These are phyloP conservation scores for Lepiota brunneoincarnata DNA, from an alignment of 768 basidiomycete species.

Conservation along the genomic window DNA sequence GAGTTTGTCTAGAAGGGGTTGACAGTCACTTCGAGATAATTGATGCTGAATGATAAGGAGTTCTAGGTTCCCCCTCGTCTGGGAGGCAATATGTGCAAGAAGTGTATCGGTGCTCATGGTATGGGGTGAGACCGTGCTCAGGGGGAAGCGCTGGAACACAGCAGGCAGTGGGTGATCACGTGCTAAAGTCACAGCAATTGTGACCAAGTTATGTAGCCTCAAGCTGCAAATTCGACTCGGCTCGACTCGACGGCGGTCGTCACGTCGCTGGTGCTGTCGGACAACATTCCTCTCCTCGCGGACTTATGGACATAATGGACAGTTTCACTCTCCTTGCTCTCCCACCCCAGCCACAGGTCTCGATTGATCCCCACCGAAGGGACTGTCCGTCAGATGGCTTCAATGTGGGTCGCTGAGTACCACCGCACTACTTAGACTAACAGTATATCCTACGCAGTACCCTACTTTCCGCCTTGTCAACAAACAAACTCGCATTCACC, in stretches of 20 bases:
- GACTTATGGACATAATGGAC: slow-evolving; percentile 31
- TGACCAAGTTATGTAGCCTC: background rate
- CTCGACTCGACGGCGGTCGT: background rate
- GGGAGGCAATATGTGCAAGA: slow-evolving; percentile 49
- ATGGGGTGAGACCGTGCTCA: background rate
- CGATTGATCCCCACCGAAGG: slow-evolving; percentile 35
- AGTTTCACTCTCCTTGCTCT: slow-evolving; percentile 35
- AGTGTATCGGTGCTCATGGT: background rate
- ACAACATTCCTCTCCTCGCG: background rate
- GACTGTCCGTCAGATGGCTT: slow-evolving; percentile 41
- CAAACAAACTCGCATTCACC: slow-evolving; percentile 61
- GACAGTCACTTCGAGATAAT: slow-evolving; percentile 43
- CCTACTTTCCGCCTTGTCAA: slow-evolving; percentile 48
- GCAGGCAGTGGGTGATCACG: background rate
- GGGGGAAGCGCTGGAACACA: background rate
- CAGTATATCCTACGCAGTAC: slow-evolving; percentile 30
- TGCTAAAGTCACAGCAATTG: too few species aligned
- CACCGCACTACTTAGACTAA: background rate
- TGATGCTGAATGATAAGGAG: slow-evolving; percentile 50
- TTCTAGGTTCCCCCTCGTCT: slow-evolving; percentile 53
- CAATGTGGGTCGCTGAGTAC: slow-evolving; percentile 30
- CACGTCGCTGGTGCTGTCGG: background rate
- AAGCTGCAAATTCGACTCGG: background rate
- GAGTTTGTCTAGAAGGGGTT: slow-evolving; percentile 45
- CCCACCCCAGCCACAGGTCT: slow-evolving; percentile 34